Evolutionary conservation across 2,329 filamentous ascomycete genomes (phyloP).

Genomic region (Alternaria gansuensis): DNA sequence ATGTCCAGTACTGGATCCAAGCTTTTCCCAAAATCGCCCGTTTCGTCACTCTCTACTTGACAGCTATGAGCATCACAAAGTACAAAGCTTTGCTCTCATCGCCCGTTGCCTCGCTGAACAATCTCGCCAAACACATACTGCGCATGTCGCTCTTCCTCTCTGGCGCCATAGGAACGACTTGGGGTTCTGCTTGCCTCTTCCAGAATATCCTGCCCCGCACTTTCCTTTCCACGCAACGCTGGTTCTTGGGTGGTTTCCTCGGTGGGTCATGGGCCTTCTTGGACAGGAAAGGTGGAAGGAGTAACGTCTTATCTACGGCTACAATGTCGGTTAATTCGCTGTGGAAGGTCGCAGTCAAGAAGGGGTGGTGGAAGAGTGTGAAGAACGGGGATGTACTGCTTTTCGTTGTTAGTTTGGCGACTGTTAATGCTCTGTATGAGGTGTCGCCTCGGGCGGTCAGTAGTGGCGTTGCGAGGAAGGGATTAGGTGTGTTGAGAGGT

Average conservation of each 20-base stretch:
- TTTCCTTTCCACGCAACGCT: constrained; percentile 81
- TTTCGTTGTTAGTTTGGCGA: constrained; percentile 79
- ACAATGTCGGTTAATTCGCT: constrained; percentile 80
- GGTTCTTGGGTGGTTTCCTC: constrained; percentile 87
- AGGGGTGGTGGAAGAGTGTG: constrained; percentile 84
- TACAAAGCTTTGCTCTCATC: constrained; percentile 73
- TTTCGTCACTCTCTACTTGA: constrained; percentile 79
- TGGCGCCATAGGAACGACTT: constrained; percentile 83
- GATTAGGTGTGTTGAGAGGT: constrained; percentile 75
- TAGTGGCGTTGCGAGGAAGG: constrained; percentile 74
- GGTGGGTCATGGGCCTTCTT: constrained; percentile 87
- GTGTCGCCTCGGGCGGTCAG: constrained; percentile 72
- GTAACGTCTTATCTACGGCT: constrained; percentile 80
- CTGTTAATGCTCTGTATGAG: constrained; percentile 82
- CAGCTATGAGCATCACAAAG: constrained; percentile 73
- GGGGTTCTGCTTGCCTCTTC: constrained; percentile 91
- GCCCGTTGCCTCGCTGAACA: constrained; percentile 73
- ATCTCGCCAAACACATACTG: constrained; percentile 73
- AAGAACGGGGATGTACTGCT: constrained; percentile 84
- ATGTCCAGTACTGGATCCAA: constrained; percentile 84
- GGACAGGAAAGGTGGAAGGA: constrained; percentile 66
- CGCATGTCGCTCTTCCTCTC: constrained; percentile 80
- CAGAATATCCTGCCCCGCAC: constrained; percentile 78
- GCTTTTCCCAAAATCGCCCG: constrained; percentile 82
- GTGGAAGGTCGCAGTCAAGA: constrained; percentile 95